Base-by-base conservation (phyloP, 2,329 filamentous ascomycete genomes). In the Ceratocystiopsis brevicomis region DNA sequence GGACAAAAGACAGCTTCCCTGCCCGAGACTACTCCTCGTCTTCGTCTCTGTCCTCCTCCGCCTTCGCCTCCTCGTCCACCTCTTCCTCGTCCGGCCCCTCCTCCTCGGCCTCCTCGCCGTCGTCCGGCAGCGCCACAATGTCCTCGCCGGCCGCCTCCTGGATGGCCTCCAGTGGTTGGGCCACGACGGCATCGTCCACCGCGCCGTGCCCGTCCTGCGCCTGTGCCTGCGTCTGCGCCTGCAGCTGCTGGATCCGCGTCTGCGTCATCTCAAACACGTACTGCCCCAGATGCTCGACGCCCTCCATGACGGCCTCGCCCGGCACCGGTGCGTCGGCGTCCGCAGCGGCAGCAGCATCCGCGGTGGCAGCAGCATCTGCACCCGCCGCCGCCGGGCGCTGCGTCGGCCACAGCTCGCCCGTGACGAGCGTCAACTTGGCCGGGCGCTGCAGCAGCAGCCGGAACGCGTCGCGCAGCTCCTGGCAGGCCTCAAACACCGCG, bases 181-280 rank as follows among this genome's bases (percentile, higher is more conserved):
- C 39, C 30, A 19, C 12, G 6, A 2, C 34, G 32, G 12, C 10
- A 3, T 9, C 33, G 11, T 16, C 33, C 37, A n/a, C n/a, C n/a
- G n/a, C n/a, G n/a, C n/a, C n/a, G n/a, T n/a, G n/a, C n/a, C n/a
- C n/a, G n/a, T n/a, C n/a, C n/a, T n/a, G n/a, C n/a, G n/a, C n/a
- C 9, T 15, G 13, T 15, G 15, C 37, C 10, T 17, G 38, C 15
- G 41, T 44, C 41, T 61, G 66, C 11, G 53, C 59, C 41, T 64
- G 60, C 39, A 75, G 49, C 53, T 73, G 67, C 54, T 65, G 59
- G 34, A 72, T 50, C 54, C 61, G 68, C 1, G 69, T 73, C 39
- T 80, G 73, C 4, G 86, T 93, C 85, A 98, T 98, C 59, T 98
- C 84, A 57, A 76, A 94, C 18, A 98, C 88, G 59, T 95, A 98